These are phyloP conservation scores for Psilocybe subaeruginosa DNA, from an alignment of 768 basidiomycete species.

Conservation along the genomic window DNA sequence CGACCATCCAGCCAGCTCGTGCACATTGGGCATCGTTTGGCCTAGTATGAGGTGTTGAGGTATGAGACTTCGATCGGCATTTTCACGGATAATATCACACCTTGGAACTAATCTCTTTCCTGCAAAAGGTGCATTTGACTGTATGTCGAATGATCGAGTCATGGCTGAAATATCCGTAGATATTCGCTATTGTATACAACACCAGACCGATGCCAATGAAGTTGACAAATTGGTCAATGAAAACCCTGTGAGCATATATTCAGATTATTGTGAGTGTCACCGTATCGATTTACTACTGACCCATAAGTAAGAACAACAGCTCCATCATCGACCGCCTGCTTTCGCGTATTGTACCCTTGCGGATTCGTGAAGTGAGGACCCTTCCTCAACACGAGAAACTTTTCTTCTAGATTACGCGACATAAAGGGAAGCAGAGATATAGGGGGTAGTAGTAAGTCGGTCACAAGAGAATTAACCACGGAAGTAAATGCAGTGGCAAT, in stretches of 20 bases:
- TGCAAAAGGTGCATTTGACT: slow-evolving; percentile 42
- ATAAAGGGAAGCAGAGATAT: slow-evolving; percentile 46
- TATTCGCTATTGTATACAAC: slow-evolving; percentile 38
- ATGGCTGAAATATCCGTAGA: slow-evolving; percentile 38
- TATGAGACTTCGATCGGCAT: background rate
- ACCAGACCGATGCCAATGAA: slow-evolving; percentile 42
- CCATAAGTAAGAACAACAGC: slow-evolving; percentile 43
- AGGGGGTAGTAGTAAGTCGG: slow-evolving; percentile 43
- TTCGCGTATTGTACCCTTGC: slow-evolving; percentile 43
- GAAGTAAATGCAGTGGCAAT: slow-evolving; percentile 43
- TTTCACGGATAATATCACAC: slow-evolving; percentile 23
- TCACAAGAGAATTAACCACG: slow-evolving; percentile 45
- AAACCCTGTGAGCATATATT: slow-evolving; percentile 27
- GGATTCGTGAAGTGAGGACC: slow-evolving; percentile 30
- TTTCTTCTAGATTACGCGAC: slow-evolving; percentile 44
- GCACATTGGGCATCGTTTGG: slow-evolving; percentile 42
- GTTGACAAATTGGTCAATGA: slow-evolving; percentile 38
- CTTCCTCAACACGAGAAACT: slow-evolving; percentile 39
- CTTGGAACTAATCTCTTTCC: slow-evolving; percentile 44
- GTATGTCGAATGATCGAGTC: slow-evolving; percentile 46
- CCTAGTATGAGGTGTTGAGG: slow-evolving; percentile 22
- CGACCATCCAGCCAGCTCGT: slow-evolving; percentile 46
- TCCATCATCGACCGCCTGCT: slow-evolving; percentile 47
- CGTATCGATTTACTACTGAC: slow-evolving; percentile 11
- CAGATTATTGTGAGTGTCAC: background rate